A percentile compares a stretch with the other conserved stretches of the same genome.
phyloP scores from a whole-genome alignment of 768 basidiomycete genomes.

The Tricholoma flavovirens region DNA sequence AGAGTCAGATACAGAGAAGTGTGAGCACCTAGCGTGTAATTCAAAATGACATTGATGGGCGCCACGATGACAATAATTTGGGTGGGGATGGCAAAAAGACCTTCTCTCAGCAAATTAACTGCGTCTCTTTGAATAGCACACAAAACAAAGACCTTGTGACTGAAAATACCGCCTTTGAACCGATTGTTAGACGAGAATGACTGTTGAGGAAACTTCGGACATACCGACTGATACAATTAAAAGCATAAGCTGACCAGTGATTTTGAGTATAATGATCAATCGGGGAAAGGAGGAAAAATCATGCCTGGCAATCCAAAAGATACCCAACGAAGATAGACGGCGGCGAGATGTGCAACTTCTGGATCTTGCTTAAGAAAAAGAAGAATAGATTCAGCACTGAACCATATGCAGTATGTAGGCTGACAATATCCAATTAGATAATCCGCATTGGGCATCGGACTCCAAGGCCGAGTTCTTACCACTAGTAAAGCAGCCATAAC shows the following conservation, averaged over 20 bases:
- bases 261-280: not conserved
- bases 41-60: constrained; percentile 79
- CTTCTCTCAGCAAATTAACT: constrained; percentile 24
- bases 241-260: constrained; percentile 36
- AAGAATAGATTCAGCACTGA: constrained; percentile 75
- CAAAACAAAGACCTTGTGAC: constrained; percentile 55
- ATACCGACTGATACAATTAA: constrained; percentile 45
- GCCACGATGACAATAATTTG: constrained; percentile 77
- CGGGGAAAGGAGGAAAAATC: constrained; percentile 7
- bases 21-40: constrained; percentile 71
- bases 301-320: constrained; percentile 72
- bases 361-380: constrained; percentile 75
- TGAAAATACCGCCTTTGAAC: constrained; percentile 64
- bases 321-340: constrained; percentile 69
- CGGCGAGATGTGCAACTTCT: constrained; percentile 75
- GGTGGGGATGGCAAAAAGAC: constrained; percentile 81
- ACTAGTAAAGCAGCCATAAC: constrained; percentile 53
- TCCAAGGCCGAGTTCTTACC: constrained; percentile 38
- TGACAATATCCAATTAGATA: constrained; percentile 29
- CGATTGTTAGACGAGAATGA: not conserved
- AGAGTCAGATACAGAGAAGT: no score
- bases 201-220: constrained; percentile 8
- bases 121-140: not conserved
- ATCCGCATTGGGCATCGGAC: constrained; percentile 4
- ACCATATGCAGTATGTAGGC: constrained; percentile 69